Evolutionary conservation across 805 yeast species (phyloP), one percentile per base, ranked within the genome.

Genomic region (Grigorovia transvaalensis): DNA sequence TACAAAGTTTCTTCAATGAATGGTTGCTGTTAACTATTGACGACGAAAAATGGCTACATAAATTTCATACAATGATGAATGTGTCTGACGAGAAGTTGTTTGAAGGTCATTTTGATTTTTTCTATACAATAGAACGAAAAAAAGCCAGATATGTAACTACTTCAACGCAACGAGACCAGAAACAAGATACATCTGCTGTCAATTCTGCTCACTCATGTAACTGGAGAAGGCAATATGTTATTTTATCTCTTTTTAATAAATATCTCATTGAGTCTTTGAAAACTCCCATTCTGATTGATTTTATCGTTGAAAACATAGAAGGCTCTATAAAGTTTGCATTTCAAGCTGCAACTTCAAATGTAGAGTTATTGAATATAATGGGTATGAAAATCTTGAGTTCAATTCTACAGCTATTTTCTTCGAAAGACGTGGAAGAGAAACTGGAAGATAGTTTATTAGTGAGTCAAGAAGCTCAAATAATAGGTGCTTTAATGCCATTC

Each of bases 401-500:
- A 46, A 73, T 86, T 1, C 71, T 93, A 33, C 74, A 72, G 9
- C 69, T 77, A 1, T 85, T 79, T 66, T 82, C 41, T 30, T 11
- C 88, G 0, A 74, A 75, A 27, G 67, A 81, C 48, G 76, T 72
- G 11, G 96, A 86, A 62, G 88, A 91, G 0, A 76, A 85, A 30
- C 84, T 82, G 58, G 84, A 87, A 0, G 81, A 82, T 2, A 77
- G 78, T 15, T 78, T 89, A 9, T 70, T 91, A 45, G 96, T 87
- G 57, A 97, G 90, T 67, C 96, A 86, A 61, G 96, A 93, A 60
- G 98, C 98, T 0, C 96, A 88, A 59, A 87, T 93, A 9, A 83
- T 87, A 9, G 84, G 96, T 53, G 95, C 98, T 0, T 73, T 91
- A 51, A 78, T 88, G 48, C 96, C 97, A 0, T 88, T 95, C 11